phyloP scores from a whole-genome alignment of 768 basidiomycete genomes.

The Omphalotus guepiniiformis region DNA sequence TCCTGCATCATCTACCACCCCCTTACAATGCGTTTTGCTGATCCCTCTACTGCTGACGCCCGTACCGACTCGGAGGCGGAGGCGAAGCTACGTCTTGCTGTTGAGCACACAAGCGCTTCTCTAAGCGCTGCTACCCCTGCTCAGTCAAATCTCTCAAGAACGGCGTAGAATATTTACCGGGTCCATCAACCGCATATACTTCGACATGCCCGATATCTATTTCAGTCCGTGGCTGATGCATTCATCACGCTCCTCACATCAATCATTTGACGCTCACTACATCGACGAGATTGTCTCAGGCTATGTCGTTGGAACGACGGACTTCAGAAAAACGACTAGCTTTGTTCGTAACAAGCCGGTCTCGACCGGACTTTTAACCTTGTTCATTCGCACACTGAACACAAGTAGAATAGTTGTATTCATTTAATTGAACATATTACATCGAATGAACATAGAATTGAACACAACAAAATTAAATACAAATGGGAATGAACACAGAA shows the following conservation, averaged over 20 bases:
- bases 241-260: constrained; percentile 48
- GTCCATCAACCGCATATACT: constrained; percentile 56
- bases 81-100: constrained; percentile 88
- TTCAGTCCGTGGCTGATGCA: constrained; percentile 44
- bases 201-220: constrained; percentile 64
- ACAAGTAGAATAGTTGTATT: too few relatives aligned
- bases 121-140: constrained; percentile 84
- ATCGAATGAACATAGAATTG: too few relatives aligned
- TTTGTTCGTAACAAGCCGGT: too few relatives aligned
- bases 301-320: constrained; percentile 74
- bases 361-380: too few relatives aligned
- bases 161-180: constrained; percentile 90
- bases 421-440: too few relatives aligned
- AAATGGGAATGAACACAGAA: too few relatives aligned
- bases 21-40: constrained; percentile 56
- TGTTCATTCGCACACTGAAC: too few relatives aligned
- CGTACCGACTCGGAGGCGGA: too few relatives aligned
- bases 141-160: constrained; percentile 91
- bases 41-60: constrained; percentile 47
- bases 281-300: constrained; percentile 78
- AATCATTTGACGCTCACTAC: constrained; percentile 59
- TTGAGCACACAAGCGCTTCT: constrained; percentile 93
- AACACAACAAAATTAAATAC: too few relatives aligned
- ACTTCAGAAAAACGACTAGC: too few relatives aligned
- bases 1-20: constrained; percentile 52